phyloP scores from a whole-genome alignment of 441 rosid genomes.

The Geranium incanum region DNA sequence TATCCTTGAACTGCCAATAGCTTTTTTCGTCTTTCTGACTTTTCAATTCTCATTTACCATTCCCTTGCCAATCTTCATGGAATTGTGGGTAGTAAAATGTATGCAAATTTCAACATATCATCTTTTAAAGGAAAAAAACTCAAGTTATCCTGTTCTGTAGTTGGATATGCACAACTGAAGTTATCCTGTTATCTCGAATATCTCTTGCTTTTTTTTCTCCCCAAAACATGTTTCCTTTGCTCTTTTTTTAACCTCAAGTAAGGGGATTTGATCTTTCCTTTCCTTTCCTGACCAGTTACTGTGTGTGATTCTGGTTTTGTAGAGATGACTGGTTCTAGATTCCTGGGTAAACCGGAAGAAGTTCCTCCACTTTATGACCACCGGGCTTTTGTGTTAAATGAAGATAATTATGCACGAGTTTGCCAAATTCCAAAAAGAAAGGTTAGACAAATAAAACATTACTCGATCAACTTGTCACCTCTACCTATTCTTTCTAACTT shows the following conservation, averaged over 20 bases:
- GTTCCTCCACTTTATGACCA: conserved; percentile 43
- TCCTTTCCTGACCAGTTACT: not conserved
- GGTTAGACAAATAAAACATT: conserved; percentile 23
- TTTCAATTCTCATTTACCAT: no score
- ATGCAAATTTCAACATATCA: no score
- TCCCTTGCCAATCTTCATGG: not conserved
- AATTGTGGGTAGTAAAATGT: not conserved
- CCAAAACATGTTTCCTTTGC: not conserved
- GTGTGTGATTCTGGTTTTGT: conserved; percentile 1
- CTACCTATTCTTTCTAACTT: not conserved
- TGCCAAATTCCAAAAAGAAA: conserved; percentile 59
- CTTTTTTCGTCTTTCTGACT: not conserved
- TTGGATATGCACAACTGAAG: not conserved
- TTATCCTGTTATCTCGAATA: not conserved
- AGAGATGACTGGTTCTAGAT: conserved; percentile 24
- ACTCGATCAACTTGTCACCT: conserved; percentile 10
- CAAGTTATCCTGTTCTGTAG: not conserved
- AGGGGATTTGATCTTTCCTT: no score
- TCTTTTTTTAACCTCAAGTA: no score
- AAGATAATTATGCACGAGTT: conserved; percentile 49
- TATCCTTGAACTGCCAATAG: conserved; percentile 5
- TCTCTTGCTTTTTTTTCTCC: not conserved
- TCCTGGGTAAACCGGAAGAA: conserved; percentile 12
- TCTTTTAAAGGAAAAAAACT: no score
- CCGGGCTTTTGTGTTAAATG: conserved; percentile 42